Conservation (phyloP, 2,329 filamentous ascomycete species). For the Pseudovirgaria hyperparasitica region DNA sequence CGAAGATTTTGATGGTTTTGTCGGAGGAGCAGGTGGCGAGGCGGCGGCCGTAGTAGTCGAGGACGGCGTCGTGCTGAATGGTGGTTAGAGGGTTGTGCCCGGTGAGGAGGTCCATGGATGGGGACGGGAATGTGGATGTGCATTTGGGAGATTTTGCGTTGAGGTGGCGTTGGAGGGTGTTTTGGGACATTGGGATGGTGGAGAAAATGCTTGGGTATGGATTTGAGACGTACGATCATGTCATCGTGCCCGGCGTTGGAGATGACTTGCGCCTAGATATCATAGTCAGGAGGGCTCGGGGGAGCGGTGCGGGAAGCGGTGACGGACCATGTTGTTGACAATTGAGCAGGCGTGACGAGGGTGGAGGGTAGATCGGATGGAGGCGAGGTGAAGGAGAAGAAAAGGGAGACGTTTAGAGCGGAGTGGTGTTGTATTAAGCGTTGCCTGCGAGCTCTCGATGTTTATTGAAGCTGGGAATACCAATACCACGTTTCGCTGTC, state of each 20-base stretch:
- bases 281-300: slow-evolving; percentile 11
- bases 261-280: slow-evolving; percentile 58
- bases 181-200: slow-evolving; percentile 2
- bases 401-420: no score
- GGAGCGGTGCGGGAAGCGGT: slow-evolving; percentile 2
- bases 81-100: slow-evolving; percentile 19
- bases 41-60: slow-evolving; percentile 95
- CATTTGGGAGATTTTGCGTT: background rate
- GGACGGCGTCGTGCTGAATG: slow-evolving; percentile 82
- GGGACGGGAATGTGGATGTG: background rate
- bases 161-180: slow-evolving; percentile 3
- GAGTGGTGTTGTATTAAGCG: no score
- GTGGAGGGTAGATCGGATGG: no score
- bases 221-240: slow-evolving; percentile 72
- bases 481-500: no score
- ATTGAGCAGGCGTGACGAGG: no score
- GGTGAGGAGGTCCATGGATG: slow-evolving; percentile 12
- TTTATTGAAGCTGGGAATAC: no score
- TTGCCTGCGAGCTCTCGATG: no score
- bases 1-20: slow-evolving; percentile 98
- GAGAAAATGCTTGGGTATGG: slow-evolving; percentile 1
- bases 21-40: slow-evolving; percentile 96
- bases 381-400: no score
- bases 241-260: slow-evolving; percentile 89
- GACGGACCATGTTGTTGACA: no score